A percentile compares a stretch with the other conserved stretches of the same genome.
Conservation (phyloP, 139 green algal genomes). For the Tetradesmus lagerheimii region DNA sequence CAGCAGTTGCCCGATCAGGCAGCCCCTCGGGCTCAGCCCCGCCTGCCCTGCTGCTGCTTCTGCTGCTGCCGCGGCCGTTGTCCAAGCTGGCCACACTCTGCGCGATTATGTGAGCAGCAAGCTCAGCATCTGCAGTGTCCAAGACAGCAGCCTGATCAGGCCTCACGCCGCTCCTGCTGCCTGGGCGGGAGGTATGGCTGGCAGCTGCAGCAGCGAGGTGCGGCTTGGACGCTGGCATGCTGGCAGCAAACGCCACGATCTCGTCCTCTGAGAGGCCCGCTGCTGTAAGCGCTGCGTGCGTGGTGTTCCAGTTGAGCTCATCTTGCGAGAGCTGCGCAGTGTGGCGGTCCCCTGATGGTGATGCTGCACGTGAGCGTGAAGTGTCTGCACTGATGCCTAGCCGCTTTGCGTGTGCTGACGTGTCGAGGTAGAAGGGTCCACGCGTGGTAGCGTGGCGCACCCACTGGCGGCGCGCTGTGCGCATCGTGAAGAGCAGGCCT, state of each 20-base stretch:
- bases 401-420: background rate
- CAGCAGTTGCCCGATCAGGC: background rate
- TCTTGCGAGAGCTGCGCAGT: background rate
- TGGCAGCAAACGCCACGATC: background rate
- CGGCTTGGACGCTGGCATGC: background rate
- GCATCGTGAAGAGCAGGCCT: constrained; percentile 35
- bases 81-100: background rate
- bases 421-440: constrained; percentile 13
- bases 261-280: constrained; percentile 23
- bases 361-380: background rate
- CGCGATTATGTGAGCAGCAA: background rate
- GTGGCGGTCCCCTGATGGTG: background rate
- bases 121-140: constrained; percentile 4
- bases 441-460: background rate
- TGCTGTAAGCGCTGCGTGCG: background rate
- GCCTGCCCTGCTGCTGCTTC: constrained; percentile 7
- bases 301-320: background rate
- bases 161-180: constrained; percentile 1
- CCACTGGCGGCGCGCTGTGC: constrained; percentile 34
- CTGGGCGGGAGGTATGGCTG: background rate
- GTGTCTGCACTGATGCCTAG: background rate
- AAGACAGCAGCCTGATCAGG: background rate
- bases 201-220: background rate
- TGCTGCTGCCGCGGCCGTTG: constrained; percentile 5
- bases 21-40: background rate